Conservation (phyloP, 1,139 yeast genomes). For the Zhuliangozyma parablackwelliae region DNA sequence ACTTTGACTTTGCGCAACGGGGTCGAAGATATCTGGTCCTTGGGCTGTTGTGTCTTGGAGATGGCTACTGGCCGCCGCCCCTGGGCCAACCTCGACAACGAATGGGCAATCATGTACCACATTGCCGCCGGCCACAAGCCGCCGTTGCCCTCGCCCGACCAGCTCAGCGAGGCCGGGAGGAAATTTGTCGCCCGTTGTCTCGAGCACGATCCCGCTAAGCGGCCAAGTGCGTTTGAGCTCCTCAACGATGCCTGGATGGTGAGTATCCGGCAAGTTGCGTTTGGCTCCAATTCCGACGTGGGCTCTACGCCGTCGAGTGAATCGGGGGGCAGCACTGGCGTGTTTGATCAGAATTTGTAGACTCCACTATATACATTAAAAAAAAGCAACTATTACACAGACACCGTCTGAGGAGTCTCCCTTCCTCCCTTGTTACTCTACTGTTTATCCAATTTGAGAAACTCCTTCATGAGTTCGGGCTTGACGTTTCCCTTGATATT, state of each 20-base stretch:
- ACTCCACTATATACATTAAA: not conserved
- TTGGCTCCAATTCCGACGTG: slow-evolving; percentile 38
- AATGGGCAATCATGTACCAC: slow-evolving; percentile 98
- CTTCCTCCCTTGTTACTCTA: too few relatives aligned
- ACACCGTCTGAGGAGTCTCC: too few relatives aligned
- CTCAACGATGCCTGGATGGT: slow-evolving; percentile 89
- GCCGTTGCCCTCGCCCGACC: slow-evolving; percentile 74
- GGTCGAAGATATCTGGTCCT: slow-evolving; percentile 78
- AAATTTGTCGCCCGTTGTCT: slow-evolving; percentile 71
- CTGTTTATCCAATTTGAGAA: too few relatives aligned
- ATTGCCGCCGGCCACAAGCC: slow-evolving; percentile 96
- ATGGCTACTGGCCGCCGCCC: slow-evolving; percentile 84
- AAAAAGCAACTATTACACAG: not conserved
- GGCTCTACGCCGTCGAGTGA: slow-evolving; percentile 41
- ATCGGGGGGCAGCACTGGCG: slow-evolving; percentile 4
- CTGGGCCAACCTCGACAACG: slow-evolving; percentile 91
- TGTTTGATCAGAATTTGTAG: slow-evolving; percentile 1
- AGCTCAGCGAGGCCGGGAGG: slow-evolving; percentile 69
- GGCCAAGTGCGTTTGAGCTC: slow-evolving; percentile 82
- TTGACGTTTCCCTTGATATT: slow-evolving; percentile 56
- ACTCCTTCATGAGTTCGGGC: too few relatives aligned
- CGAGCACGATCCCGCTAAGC: slow-evolving; percentile 73
- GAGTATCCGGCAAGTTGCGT: slow-evolving; percentile 66
- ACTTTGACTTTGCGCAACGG: slow-evolving; percentile 62
- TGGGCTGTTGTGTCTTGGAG: slow-evolving; percentile 77